Evolutionary conservation across 78 protist species (phyloP).

Genomic region (Dictyostelium capitatum): DNA sequence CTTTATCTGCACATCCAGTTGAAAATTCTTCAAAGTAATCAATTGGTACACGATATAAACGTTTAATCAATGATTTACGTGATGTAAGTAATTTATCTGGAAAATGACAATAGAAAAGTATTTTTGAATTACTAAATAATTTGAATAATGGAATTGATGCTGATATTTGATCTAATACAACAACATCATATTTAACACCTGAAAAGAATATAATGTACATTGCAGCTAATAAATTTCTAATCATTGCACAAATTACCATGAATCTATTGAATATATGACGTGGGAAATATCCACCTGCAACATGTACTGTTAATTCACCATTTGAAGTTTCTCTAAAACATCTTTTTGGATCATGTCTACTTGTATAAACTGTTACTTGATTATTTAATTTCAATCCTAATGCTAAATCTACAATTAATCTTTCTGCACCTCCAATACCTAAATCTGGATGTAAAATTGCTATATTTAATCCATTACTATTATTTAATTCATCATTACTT

Average conservation of each 20-base stretch:
- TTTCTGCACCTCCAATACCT: conserved; percentile 97
- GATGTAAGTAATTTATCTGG: conserved; percentile 94
- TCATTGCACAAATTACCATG: conserved; percentile 91
- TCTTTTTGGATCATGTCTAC: conserved; percentile 92
- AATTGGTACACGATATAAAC: conserved; percentile 94
- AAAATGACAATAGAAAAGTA: conserved; percentile 98
- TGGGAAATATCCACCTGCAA: conserved; percentile 93
- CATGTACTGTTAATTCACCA: conserved; percentile 87
- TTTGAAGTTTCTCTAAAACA: conserved; percentile 94
- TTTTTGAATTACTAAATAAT: conserved; percentile 25
- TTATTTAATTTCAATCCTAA: conserved; percentile 85
- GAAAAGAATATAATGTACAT: conserved; percentile 35
- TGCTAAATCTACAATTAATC: conserved; percentile 97
- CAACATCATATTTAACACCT: conserved; percentile 61
- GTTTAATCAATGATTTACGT: conserved; percentile 51
- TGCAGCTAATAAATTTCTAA: conserved; percentile 89
- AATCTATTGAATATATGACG: conserved; percentile 83
- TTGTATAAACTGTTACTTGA: conserved; percentile 91
- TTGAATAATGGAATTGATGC: conserved; percentile 81
- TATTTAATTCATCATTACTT: too few relatives aligned
- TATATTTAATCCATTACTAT: conserved; percentile 19
- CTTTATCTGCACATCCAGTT: conserved; percentile 82
- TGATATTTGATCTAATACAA: conserved; percentile 92
- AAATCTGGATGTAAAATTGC: conserved; percentile 84
- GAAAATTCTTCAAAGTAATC: conserved; percentile 96